Evolutionary conservation across 2,329 filamentous ascomycete genomes (phyloP), one percentile per base, ranked within the genome.

Genomic region (Coniochaeta ligniaria): DNA sequence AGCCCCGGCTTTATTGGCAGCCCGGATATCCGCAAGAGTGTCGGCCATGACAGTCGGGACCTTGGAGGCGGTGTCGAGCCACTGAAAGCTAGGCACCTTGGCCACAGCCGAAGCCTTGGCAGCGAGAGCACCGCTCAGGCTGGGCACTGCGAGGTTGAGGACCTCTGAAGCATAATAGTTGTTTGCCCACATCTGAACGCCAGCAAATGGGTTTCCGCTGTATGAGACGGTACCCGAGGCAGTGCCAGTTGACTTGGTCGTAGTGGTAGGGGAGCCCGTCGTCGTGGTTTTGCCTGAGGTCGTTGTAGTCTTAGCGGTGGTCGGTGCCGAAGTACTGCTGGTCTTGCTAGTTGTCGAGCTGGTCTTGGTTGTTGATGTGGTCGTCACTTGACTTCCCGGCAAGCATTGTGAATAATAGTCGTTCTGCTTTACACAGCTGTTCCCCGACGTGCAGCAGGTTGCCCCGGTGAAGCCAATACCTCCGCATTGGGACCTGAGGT

Each of bases 71-170:
- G 78, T 78, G 67, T 84, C 82, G 56, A 80, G 72, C 80, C 78
- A 83, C 71, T 79, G 77, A 70, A 81, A 83, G 57, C 76, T 79
- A 28, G 81, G 79, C 1, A 83, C 78, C 62, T 81, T 74, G 60
- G 79, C 81, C 38, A 81, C 80, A 56, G 76, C 77, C 22, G 77
- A 76, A 6, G 81, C 80, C 63, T 78, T 80, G 20, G 82, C 79
- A 16, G 79, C 79, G 69, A 82, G 74, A 26, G 83, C 76, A 5
- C 81, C 78, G 11, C 82, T 82, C 62, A 91, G 73, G 17, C 82
- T 83, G 9, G 88, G 87, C 22, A 90, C 80, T 8, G 88, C 88
- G 20, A 80, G 73, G 38, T 70, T 78, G 60, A 77, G 75, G 60
- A 85, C 76, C 70, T 84, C 80, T 20, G 79, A 80, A n/a, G 78